These are phyloP conservation scores for Petrea volubilis DNA, from an alignment of 257 asterid genomes.

Conservation along the genomic window DNA sequence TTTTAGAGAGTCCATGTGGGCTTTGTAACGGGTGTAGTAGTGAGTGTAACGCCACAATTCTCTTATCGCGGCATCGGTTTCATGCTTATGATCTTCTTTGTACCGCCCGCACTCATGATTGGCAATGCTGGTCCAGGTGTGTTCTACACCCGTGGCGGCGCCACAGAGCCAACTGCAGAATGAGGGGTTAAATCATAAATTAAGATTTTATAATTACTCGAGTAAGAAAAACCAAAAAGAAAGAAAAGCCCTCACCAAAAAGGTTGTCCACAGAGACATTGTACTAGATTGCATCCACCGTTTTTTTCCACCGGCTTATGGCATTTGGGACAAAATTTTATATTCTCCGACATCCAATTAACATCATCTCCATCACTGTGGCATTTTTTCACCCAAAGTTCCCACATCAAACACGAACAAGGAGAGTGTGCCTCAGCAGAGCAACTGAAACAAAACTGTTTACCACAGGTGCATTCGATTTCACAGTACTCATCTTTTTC, in stretches of 20 bases:
- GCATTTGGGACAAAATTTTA: constrained; percentile 58
- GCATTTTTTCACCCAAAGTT: constrained; percentile 50
- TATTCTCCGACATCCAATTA: constrained; percentile 39
- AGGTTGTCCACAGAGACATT: constrained; percentile 51
- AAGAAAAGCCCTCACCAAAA: constrained; percentile 47
- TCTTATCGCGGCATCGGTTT: constrained; percentile 23
- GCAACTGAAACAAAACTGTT: constrained; percentile 63
- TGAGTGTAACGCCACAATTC: constrained; percentile 46
- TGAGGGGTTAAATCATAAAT: neutral
- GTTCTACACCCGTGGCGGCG: constrained; percentile 43
- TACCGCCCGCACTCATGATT: constrained; percentile 58
- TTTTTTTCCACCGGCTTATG: constrained; percentile 51
- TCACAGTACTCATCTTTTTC: constrained; percentile 47
- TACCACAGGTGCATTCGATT: constrained; percentile 57
- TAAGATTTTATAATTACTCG: no score
- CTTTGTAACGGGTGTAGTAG: constrained; percentile 45
- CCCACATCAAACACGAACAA: constrained; percentile 70
- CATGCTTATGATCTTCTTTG: constrained; percentile 22
- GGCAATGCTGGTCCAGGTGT: constrained; percentile 29
- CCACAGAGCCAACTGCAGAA: constrained; percentile 68
- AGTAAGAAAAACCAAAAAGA: neutral
- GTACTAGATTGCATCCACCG: constrained; percentile 65
- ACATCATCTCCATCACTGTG: constrained; percentile 34
- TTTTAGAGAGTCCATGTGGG: constrained; percentile 47
- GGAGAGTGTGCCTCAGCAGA: constrained; percentile 56